Evolutionary conservation across 352 stramenopile genomes (phyloP).

Genomic region (Phytophthora sansomeana): DNA sequence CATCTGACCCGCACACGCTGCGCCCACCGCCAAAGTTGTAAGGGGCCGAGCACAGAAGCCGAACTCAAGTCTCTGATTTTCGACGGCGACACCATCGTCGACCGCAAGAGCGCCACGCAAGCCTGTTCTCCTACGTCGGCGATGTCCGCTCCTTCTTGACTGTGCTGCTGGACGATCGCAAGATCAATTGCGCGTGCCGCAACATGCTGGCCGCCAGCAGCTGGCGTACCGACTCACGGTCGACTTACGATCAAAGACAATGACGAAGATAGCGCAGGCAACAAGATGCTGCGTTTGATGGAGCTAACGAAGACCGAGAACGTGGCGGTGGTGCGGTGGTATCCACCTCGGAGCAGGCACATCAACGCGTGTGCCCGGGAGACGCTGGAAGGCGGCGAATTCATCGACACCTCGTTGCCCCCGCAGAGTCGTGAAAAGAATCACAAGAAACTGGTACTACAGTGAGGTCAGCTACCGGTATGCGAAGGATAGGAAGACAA

Average conservation of each 20-base stretch:
- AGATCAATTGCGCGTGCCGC: slow-evolving; percentile 59
- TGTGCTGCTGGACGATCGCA: slow-evolving; percentile 70
- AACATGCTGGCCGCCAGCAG: no score
- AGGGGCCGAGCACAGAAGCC: no score
- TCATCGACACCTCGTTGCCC: slow-evolving; percentile 31
- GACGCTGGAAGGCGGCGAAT: slow-evolving; percentile 62
- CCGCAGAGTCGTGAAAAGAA: slow-evolving; percentile 45
- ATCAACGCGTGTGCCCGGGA: slow-evolving; percentile 67
- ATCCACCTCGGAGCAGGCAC: slow-evolving; percentile 71
- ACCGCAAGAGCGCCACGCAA: slow-evolving; percentile 61
- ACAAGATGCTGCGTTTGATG: slow-evolving; percentile 74
- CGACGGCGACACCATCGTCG: slow-evolving; percentile 60
- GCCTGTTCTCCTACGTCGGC: slow-evolving; percentile 48
- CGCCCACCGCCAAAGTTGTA: no score
- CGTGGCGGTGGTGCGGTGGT: slow-evolving; percentile 76
- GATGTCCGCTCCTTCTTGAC: slow-evolving; percentile 73
- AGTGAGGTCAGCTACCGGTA: neutral
- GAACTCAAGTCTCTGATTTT: no score
- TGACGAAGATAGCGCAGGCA: slow-evolving; percentile 75
- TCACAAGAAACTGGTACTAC: slow-evolving; percentile 30
- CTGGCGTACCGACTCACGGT: slow-evolving; percentile 72
- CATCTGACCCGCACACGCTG: no score
- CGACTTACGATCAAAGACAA: slow-evolving; percentile 82
- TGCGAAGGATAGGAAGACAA: no score
- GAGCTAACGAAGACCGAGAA: slow-evolving; percentile 77